These are phyloP conservation scores for Schwanniomyces etchellsii DNA, from an alignment of 1,139 yeast genomes.

Conservation along the genomic window DNA sequence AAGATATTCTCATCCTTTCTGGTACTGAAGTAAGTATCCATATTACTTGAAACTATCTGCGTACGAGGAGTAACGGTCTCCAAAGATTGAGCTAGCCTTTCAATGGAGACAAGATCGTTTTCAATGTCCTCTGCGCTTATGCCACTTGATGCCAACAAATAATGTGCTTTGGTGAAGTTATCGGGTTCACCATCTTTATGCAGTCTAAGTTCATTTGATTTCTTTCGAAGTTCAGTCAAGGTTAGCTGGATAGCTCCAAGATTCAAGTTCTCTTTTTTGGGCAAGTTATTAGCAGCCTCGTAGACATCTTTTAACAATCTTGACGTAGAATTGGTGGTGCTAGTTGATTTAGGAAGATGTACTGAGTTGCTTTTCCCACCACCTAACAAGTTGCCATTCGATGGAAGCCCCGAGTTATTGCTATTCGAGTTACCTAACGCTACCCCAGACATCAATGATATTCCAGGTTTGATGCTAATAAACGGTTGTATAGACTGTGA, in stretches of 20 bases:
- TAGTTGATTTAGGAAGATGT: conserved; percentile 1
- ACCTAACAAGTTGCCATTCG: too few species aligned
- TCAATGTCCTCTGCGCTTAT: conserved; percentile 85
- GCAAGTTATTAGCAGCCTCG: conserved; percentile 67
- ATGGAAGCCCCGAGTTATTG: too few species aligned
- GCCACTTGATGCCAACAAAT: conserved; percentile 84
- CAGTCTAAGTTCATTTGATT: conserved; percentile 58
- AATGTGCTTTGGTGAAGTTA: conserved; percentile 82
- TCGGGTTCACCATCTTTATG: conserved; percentile 25
- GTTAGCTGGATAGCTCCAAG: conserved; percentile 73
- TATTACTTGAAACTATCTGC: conserved; percentile 9
- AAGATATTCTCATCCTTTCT: conserved; percentile 81
- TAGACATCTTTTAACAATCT: conserved; percentile 53
- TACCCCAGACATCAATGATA: too few species aligned
- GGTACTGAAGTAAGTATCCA: conserved; percentile 55
- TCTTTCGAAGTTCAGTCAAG: conserved; percentile 68
- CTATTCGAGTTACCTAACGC: too few species aligned
- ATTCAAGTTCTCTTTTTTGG: conserved; percentile 53
- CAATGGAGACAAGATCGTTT: conserved; percentile 46
- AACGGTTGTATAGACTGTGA: too few species aligned
- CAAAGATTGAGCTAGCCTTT: conserved; percentile 13
- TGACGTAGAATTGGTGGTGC: conserved; percentile 5
- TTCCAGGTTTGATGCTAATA: too few species aligned
- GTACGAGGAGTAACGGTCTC: conserved; percentile 5
- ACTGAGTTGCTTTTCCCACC: neutral